Evolutionary conservation across 1,139 yeast species (phyloP).

Genomic region (Candida pseudoviswanathii): DNA sequence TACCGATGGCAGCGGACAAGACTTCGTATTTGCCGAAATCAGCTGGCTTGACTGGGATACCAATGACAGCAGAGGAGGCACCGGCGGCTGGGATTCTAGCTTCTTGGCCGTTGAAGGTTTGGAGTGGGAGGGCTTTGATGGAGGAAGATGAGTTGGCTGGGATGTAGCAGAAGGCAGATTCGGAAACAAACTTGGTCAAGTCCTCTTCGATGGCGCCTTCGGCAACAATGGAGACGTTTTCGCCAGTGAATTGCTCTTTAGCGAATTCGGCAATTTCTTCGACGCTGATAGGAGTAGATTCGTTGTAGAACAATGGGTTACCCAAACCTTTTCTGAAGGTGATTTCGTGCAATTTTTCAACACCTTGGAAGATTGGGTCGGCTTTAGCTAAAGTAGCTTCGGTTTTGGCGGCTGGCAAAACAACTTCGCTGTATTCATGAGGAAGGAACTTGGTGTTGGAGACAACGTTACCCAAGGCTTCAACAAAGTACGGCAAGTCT

Average conservation of each 20-base stretch:
- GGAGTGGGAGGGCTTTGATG: slow-evolving; percentile 35
- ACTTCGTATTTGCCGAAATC: slow-evolving; percentile 72
- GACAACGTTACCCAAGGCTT: slow-evolving; percentile 78
- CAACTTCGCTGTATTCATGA: slow-evolving; percentile 82
- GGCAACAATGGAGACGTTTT: slow-evolving; percentile 72
- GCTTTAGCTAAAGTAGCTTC: slow-evolving; percentile 53
- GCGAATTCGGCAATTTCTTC: slow-evolving; percentile 74
- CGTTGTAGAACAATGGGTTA: slow-evolving; percentile 76
- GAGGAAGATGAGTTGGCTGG: slow-evolving; percentile 56
- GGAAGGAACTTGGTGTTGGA: slow-evolving; percentile 74
- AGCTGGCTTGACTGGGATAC: slow-evolving; percentile 70
- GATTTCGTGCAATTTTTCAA: slow-evolving; percentile 77
- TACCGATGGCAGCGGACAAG: slow-evolving; percentile 73
- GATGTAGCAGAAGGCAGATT: slow-evolving; percentile 66
- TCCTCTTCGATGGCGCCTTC: slow-evolving; percentile 76
- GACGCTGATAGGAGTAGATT: slow-evolving; percentile 55
- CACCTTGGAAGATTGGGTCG: slow-evolving; percentile 60
- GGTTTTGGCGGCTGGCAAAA: slow-evolving; percentile 73
- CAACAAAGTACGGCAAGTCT: slow-evolving; percentile 90
- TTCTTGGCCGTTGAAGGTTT: slow-evolving; percentile 65
- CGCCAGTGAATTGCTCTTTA: slow-evolving; percentile 64
- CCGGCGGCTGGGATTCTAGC: slow-evolving; percentile 73
- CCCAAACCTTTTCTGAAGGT: slow-evolving; percentile 92
- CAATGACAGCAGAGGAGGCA: slow-evolving; percentile 74
- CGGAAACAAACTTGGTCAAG: slow-evolving; percentile 64